Evolutionary conservation across 2,329 filamentous ascomycete species (phyloP).

Genomic region (Dactylellina leptospora): DNA sequence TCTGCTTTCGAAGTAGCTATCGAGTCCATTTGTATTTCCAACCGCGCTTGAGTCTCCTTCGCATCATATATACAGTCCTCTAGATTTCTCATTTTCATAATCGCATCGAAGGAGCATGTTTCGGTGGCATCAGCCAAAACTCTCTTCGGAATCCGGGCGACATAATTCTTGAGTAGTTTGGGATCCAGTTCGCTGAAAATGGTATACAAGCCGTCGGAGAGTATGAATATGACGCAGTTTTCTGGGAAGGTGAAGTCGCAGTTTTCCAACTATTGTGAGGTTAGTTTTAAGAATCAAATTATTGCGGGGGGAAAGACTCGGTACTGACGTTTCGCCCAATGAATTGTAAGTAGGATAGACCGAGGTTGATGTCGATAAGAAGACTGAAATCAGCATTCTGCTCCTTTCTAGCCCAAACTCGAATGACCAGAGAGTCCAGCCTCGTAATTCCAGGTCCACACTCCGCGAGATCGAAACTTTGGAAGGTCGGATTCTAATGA

Average conservation of each 20-base stretch:
- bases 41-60: conserved; percentile 67
- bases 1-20: conserved; percentile 58
- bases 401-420: conserved; percentile 68
- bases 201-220: conserved; percentile 73
- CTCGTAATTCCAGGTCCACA: conserved; percentile 68
- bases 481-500: conserved; percentile 69
- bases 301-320: not conserved
- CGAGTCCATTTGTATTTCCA: conserved; percentile 69
- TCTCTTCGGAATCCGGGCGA: conserved; percentile 61
- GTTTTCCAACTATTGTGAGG: conserved; percentile 65
- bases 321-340: conserved; percentile 67
- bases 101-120: conserved; percentile 71
- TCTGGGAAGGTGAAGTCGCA: conserved; percentile 69
- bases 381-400: conserved; percentile 65
- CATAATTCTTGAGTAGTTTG: conserved; percentile 39
- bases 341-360: conserved; percentile 68
- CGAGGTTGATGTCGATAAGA: conserved; percentile 67
- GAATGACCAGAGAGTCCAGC: conserved; percentile 65
- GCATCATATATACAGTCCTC: conserved; percentile 75
- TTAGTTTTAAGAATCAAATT: too few species aligned
- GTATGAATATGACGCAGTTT: conserved; percentile 72
- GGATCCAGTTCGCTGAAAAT: conserved; percentile 66
- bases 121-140: conserved; percentile 57
- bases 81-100: conserved; percentile 72
- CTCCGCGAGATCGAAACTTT: conserved; percentile 68